These are phyloP conservation scores for Flaveria brownii DNA, from an alignment of 129 eudicot genomes.

Conservation along the genomic window DNA sequence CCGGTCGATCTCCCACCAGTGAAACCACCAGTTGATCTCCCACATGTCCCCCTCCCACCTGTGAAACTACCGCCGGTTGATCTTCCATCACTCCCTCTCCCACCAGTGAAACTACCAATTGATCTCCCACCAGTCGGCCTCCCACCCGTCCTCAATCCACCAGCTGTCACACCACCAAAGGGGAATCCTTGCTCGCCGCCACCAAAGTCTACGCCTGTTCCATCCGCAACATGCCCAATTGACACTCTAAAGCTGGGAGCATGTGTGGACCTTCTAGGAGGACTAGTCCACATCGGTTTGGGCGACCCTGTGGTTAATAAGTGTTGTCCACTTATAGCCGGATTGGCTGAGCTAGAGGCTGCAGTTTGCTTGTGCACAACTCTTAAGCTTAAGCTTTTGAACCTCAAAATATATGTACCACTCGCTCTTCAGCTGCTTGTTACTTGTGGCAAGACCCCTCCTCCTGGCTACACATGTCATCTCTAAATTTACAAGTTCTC, in stretches of 20 bases:
- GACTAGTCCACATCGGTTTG: slow-evolving; percentile 62
- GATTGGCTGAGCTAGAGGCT: slow-evolving; percentile 77
- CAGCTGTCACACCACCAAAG: slow-evolving; percentile 34
- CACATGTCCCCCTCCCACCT: background rate
- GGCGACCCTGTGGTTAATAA: slow-evolving; percentile 67
- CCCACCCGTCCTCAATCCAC: slow-evolving; percentile 22
- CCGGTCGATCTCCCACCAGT: background rate
- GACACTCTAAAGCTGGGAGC: slow-evolving; percentile 74
- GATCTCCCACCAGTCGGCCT: background rate
- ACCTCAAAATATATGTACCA: slow-evolving; percentile 58
- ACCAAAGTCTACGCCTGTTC: background rate
- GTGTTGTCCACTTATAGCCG: slow-evolving; percentile 73
- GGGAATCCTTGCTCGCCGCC: slow-evolving; percentile 49
- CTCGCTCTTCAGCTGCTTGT: slow-evolving; percentile 77
- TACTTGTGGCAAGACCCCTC: slow-evolving; percentile 86
- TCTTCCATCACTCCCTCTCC: background rate
- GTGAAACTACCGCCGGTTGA: background rate
- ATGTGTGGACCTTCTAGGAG: slow-evolving; percentile 88
- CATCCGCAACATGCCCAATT: slow-evolving; percentile 52
- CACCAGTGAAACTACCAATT: slow-evolving; percentile 13
- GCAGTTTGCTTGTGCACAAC: slow-evolving; percentile 89
- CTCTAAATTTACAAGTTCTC: slow-evolving; percentile 36
- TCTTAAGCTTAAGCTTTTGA: slow-evolving; percentile 68
- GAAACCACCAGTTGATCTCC: background rate
- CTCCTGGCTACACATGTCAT: slow-evolving; percentile 90